Evolutionary conservation across 768 basidiomycete species (phyloP).

Genomic region (Antrodiella citrinella): DNA sequence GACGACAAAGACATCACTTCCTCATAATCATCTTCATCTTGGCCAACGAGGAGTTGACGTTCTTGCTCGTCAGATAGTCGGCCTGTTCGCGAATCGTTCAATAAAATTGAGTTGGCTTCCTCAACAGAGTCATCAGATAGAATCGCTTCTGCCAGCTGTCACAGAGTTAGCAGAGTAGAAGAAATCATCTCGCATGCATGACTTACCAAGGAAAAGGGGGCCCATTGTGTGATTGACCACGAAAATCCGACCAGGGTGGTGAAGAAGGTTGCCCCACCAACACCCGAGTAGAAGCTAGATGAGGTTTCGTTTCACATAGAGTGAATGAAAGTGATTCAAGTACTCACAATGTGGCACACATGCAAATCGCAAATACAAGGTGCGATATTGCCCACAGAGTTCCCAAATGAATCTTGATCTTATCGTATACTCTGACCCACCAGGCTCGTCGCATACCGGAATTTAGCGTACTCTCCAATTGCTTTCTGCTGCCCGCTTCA

Average conservation of each 20-base stretch:
- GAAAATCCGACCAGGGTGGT: slow-evolving; percentile 79
- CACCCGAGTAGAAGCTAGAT: slow-evolving; percentile 60
- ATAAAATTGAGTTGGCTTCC: slow-evolving; percentile 29
- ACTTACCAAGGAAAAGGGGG: slow-evolving; percentile 80
- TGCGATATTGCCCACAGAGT: slow-evolving; percentile 77
- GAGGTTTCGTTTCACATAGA: background rate
- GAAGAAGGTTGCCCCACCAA: slow-evolving; percentile 64
- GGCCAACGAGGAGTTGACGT: slow-evolving; percentile 20
- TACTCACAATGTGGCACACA: slow-evolving; percentile 79
- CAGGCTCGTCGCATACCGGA: slow-evolving; percentile 3
- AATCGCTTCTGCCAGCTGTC: slow-evolving; percentile 72
- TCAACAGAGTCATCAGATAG: slow-evolving; percentile 46
- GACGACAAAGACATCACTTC: slow-evolving; percentile 22
- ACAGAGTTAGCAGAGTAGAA: no score
- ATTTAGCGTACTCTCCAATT: slow-evolving; percentile 11
- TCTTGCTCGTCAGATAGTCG: slow-evolving; percentile 19
- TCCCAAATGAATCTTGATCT: slow-evolving; percentile 51
- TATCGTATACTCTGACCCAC: slow-evolving; percentile 23
- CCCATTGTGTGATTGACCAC: slow-evolving; percentile 94
- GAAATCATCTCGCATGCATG: no score
- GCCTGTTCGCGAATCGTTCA: slow-evolving; percentile 30
- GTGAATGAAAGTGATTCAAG: background rate
- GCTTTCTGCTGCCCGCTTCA: slow-evolving; percentile 14
- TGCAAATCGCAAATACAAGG: slow-evolving; percentile 62
- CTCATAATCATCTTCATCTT: slow-evolving; percentile 21